phyloP scores from a whole-genome alignment of 2,329 filamentous ascomycete species.

The Furcasterigmium furcatum region DNA sequence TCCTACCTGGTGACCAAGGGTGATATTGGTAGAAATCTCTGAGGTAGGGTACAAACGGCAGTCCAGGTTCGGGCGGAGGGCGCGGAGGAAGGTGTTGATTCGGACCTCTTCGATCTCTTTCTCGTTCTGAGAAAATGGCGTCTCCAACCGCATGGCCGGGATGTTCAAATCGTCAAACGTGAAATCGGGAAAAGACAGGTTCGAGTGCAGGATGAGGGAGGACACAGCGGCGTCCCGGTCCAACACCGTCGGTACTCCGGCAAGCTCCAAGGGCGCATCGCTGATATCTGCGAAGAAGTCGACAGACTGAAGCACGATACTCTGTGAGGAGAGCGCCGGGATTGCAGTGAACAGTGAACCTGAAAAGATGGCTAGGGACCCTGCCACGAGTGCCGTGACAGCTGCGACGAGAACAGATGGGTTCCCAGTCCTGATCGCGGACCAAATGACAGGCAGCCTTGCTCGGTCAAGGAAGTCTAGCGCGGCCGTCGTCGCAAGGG shows the following conservation, averaged over 20 bases:
- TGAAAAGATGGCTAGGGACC: constrained; percentile 25
- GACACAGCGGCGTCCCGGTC: constrained; percentile 12
- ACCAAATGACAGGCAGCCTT: constrained; percentile 18
- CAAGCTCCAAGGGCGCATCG: background rate
- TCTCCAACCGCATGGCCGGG: constrained; percentile 10
- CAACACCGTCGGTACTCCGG: background rate
- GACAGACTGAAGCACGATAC: constrained; percentile 17
- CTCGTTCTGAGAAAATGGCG: background rate
- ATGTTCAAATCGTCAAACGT: constrained; percentile 28
- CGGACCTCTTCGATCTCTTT: background rate
- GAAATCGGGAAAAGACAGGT: constrained; percentile 29
- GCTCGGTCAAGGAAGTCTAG: constrained; percentile 28
- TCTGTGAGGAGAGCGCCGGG: constrained; percentile 16
- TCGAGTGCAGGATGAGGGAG: constrained; percentile 28
- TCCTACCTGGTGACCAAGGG: constrained; percentile 10
- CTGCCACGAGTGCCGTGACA: constrained; percentile 19
- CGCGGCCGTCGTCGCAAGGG: constrained; percentile 23
- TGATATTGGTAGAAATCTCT: constrained; percentile 19
- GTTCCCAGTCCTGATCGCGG: constrained; percentile 20
- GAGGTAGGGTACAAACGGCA: constrained; percentile 17
- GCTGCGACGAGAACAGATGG: constrained; percentile 21
- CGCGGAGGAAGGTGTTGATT: constrained; percentile 22
- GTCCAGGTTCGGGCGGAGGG: constrained; percentile 24
- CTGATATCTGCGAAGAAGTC: constrained; percentile 26
- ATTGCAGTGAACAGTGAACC: constrained; percentile 26